Conservation (phyloP, 306 rosid species). For the Cyamopsis tetragonoloba region DNA sequence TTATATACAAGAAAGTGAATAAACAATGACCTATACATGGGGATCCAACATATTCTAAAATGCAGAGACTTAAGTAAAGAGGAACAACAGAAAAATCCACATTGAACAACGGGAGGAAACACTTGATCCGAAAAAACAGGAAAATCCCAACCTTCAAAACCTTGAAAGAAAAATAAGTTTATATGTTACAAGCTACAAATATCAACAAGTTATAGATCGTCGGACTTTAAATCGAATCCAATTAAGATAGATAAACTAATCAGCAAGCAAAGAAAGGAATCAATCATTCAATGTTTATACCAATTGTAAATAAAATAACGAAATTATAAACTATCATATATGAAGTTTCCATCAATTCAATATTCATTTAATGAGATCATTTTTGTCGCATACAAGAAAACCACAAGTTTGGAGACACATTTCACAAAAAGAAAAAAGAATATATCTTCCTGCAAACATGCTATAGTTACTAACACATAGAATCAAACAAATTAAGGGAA, state of each 20-base stretch:
- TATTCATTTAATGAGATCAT: too few species aligned
- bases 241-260: neutral
- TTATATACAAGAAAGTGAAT: slow-evolving; percentile 33
- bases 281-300: neutral
- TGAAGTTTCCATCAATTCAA: too few species aligned
- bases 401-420: too few species aligned
- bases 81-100: slow-evolving; percentile 80
- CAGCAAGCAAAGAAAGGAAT: neutral
- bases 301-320: neutral
- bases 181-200: too few species aligned
- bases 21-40: slow-evolving; percentile 19
- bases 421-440: too few species aligned
- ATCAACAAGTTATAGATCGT: neutral
- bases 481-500: too few species aligned
- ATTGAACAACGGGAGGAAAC: slow-evolving; percentile 48
- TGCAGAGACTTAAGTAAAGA: slow-evolving; percentile 46
- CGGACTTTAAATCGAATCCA: neutral
- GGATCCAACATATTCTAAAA: slow-evolving; percentile 34
- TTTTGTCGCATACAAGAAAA: too few species aligned
- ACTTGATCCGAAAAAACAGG: slow-evolving; percentile 43
- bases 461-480: too few species aligned
- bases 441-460: too few species aligned
- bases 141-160: slow-evolving; percentile 43
- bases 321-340: neutral
- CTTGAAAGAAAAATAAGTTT: slow-evolving; percentile 26